Base-by-base conservation (phyloP, 371 early-diverging fungal species). In the Lichtheimia ramosa region DNA sequence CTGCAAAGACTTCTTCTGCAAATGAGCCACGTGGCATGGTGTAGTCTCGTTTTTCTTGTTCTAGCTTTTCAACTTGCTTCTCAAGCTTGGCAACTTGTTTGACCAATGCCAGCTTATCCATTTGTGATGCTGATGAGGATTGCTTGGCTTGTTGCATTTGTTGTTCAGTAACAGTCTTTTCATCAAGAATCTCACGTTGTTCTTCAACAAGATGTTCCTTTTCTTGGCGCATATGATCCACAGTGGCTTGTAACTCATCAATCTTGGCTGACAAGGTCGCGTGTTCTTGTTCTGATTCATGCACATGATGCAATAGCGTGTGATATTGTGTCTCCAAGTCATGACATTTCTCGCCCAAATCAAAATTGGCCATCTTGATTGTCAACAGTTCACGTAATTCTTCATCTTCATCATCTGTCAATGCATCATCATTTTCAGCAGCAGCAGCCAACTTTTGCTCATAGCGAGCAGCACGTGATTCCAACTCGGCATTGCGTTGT, bases 1-100 rank as follows among this genome's bases (percentile, higher is more conserved):
- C 71, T 3, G 71, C 74, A 69, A 76, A 76, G 8, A 76, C 77
- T 55, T 76, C 77, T 49, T 76, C 77, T 2, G 77, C 56, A 48
- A 76, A 76, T 14, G 69, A 59, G 3, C 53, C 62, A 18, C 77
- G 66, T 13, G 77, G 74, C 65, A 71, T 71, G 54, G 71, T 66
- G 51, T 61, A 74, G 3, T 67, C 64, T 18, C 63, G 43, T 56
- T 78, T 78, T 41, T 78, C 78, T 24, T 66, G 49, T 40, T 78
- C 71, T 0, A 78, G 56, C 3, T 63, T 54, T 4, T 62, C 42
- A 0, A 78, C 62, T 0, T 25, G 48, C 6, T 51, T 54, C 18
- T 69, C 71, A 3, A 71, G 46, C n/a, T 59, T 41, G 25, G 71
- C 72, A 0, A 77, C 61, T 6, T 74, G 63, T 14, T 69, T 69